Conservation (phyloP, 352 stramenopile species). For the Globisporangium nagaii region DNA sequence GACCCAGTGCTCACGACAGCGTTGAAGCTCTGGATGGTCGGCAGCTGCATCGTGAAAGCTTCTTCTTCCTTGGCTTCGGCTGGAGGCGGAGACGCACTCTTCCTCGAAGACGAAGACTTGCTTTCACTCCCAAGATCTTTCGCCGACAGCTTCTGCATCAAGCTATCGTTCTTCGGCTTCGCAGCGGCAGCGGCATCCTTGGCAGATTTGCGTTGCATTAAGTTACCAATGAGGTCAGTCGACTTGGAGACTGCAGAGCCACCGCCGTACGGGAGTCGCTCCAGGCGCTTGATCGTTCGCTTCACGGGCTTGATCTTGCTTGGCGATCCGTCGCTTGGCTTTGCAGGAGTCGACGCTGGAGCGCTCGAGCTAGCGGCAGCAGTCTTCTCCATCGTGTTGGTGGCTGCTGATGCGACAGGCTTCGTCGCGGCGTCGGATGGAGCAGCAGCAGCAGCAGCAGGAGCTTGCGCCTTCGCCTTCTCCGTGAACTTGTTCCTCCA, state of each 20-base stretch:
- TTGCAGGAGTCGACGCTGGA: background rate
- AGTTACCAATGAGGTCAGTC: constrained; percentile 73
- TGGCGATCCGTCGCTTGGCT: constrained; percentile 8
- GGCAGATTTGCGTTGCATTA: constrained; percentile 78
- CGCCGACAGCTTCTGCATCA: constrained; percentile 12
- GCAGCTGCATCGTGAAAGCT: constrained; percentile 49
- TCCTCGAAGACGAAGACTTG: constrained; percentile 1
- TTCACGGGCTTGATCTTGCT: constrained; percentile 42
- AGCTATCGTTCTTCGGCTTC: constrained; percentile 27
- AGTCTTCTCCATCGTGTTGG: background rate
- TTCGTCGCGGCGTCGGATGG: background rate
- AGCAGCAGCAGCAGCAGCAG: constrained; percentile 12
- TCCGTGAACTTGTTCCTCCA: constrained; percentile 83
- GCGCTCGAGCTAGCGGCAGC: background rate
- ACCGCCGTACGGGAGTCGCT: constrained; percentile 58
- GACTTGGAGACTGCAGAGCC: constrained; percentile 61
- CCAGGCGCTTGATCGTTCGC: constrained; percentile 71
- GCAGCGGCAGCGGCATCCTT: constrained; percentile 41
- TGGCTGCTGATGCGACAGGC: background rate
- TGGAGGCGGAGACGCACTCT: constrained; percentile 12
- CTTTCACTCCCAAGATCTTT: constrained; percentile 11
- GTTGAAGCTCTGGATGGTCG: constrained; percentile 83
- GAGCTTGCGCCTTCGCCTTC: constrained; percentile 50
- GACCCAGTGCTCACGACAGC: constrained; percentile 25
- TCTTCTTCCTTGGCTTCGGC: constrained; percentile 31